A percentile compares a stretch with the other conserved stretches of the same genome.
Evolutionary conservation across 2,329 filamentous ascomycete species (phyloP).

Genomic region (Hirsutella thompsonii): DNA sequence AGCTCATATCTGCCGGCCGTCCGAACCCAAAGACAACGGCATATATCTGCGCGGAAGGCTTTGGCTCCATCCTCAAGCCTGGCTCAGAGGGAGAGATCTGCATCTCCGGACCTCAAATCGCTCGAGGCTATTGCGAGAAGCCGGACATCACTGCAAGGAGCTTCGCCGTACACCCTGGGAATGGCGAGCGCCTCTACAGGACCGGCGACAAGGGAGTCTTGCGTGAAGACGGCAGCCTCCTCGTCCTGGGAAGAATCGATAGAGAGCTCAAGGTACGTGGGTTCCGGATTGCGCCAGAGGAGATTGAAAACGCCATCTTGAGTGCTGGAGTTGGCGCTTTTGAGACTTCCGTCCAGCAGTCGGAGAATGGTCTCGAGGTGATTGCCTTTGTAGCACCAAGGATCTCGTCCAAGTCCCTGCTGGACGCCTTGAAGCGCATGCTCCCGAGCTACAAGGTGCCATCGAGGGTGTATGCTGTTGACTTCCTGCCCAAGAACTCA

Average conservation of each 20-base stretch:
- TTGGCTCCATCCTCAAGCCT: not conserved
- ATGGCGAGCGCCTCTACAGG: constrained; percentile 5
- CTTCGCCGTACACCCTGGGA: constrained; percentile 1
- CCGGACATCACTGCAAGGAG: constrained; percentile 2
- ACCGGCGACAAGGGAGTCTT: constrained; percentile 6
- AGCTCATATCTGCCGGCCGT: constrained; percentile 1
- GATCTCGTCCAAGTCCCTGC: not conserved
- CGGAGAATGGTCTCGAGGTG: constrained; percentile 3
- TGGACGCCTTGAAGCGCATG: constrained; percentile 1
- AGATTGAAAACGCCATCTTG: constrained; percentile 6
- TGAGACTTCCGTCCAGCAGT: constrained; percentile 4
- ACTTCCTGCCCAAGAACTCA: constrained; percentile 3
- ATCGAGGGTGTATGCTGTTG: not conserved
- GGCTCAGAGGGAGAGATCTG: constrained; percentile 4
- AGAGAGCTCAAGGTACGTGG: constrained; percentile 8
- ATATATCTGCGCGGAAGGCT: constrained; percentile 2
- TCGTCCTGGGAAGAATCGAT: constrained; percentile 7
- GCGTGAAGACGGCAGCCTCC: constrained; percentile 3
- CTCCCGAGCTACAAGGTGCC: constrained; percentile 6
- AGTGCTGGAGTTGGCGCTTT: not conserved
- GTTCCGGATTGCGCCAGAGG: constrained; percentile 7
- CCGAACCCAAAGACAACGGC: not conserved
- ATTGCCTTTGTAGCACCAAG: constrained; percentile 3
- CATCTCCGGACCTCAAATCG: constrained; percentile 3
- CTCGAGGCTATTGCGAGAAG: constrained; percentile 4